A percentile compares a stretch with the other conserved stretches of the same genome.
Evolutionary conservation across 2,329 filamentous ascomycete species (phyloP).

Genomic region (Nemania abortiva): DNA sequence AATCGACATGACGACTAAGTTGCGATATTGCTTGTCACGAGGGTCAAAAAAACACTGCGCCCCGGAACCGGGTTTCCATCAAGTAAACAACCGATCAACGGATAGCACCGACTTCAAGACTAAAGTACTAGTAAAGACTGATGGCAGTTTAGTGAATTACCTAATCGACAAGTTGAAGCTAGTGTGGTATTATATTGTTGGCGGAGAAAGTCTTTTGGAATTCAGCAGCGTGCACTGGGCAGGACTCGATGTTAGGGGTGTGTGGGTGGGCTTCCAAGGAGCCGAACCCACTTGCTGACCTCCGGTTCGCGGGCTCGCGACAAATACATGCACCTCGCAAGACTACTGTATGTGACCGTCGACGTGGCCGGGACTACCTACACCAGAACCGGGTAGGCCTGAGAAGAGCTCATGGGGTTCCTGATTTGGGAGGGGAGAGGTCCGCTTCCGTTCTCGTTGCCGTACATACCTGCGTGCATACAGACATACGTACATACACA

Average conservation of each 20-base stretch:
- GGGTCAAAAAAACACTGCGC: conserved; percentile 5
- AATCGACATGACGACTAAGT: conserved; percentile 4
- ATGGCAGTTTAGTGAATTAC: conserved; percentile 6
- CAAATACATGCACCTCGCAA: conserved; percentile 35
- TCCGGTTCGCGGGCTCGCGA: conserved; percentile 35
- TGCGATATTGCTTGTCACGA: conserved; percentile 15
- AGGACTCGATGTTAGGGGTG: conserved; percentile 19
- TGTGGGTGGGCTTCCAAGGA: conserved; percentile 28
- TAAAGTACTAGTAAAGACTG: conserved; percentile 3
- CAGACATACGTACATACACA: not conserved
- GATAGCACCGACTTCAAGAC: not conserved
- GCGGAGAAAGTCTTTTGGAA: conserved; percentile 29
- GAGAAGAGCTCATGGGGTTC: conserved; percentile 16
- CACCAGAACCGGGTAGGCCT: not conserved
- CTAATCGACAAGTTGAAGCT: conserved; percentile 5
- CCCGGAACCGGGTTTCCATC: not conserved
- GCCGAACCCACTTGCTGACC: conserved; percentile 35
- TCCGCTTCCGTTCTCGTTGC: not conserved
- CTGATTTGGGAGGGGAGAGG: not conserved
- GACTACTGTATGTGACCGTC: conserved; percentile 34
- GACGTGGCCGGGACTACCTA: conserved; percentile 33
- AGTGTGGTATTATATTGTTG: conserved; percentile 27
- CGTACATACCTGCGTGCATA: not conserved
- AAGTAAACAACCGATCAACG: not conserved
- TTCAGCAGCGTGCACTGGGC: not conserved